A percentile compares a stretch with the other conserved stretches of the same genome.
Conservation (phyloP, 1,284 basidiomycete genomes). For the Bjerkandera adusta region DNA sequence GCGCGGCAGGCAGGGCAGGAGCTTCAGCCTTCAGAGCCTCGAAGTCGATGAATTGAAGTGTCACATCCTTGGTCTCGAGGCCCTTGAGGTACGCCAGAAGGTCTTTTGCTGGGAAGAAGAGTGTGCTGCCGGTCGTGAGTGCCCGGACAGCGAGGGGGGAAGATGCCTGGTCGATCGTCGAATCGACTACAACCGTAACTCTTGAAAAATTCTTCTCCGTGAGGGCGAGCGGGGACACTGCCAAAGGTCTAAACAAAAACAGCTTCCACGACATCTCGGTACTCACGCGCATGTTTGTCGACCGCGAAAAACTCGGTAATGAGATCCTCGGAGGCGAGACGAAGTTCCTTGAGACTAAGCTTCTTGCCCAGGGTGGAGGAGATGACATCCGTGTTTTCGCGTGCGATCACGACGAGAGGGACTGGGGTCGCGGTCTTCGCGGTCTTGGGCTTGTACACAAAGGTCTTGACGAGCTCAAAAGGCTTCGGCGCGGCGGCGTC, state of each 20-base stretch:
- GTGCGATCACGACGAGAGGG: conserved; percentile 85
- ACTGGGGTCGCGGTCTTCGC: conserved; percentile 84
- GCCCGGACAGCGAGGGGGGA: conserved; percentile 75
- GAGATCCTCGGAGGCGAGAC: conserved; percentile 87
- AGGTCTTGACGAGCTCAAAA: conserved; percentile 77
- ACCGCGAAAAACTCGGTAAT: conserved; percentile 83
- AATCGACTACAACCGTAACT: conserved; percentile 76
- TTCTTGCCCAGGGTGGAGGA: conserved; percentile 78
- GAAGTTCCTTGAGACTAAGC: conserved; percentile 86
- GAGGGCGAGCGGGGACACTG: conserved; percentile 81
- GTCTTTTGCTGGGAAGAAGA: conserved; percentile 78
- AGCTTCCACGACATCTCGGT: not conserved
- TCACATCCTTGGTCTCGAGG: conserved; percentile 62
- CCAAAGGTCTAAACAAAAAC: conserved; percentile 4
- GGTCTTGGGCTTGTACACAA: conserved; percentile 90
- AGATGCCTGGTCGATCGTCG: conserved; percentile 66
- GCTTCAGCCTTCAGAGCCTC: conserved; percentile 53
- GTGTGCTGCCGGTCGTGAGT: conserved; percentile 64
- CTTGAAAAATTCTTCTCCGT: conserved; percentile 72
- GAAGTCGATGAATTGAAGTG: conserved; percentile 76
- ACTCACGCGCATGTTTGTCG: conserved; percentile 85
- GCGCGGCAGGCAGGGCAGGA: conserved; percentile 32
- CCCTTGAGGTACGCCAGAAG: conserved; percentile 71
- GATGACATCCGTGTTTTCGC: conserved; percentile 80
- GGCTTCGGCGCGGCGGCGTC: conserved; percentile 47